A percentile compares a stretch with the other conserved stretches of the same genome.
These are phyloP conservation scores for Podaxis sp. DNA, from an alignment of 768 basidiomycete species.

Conservation along the genomic window DNA sequence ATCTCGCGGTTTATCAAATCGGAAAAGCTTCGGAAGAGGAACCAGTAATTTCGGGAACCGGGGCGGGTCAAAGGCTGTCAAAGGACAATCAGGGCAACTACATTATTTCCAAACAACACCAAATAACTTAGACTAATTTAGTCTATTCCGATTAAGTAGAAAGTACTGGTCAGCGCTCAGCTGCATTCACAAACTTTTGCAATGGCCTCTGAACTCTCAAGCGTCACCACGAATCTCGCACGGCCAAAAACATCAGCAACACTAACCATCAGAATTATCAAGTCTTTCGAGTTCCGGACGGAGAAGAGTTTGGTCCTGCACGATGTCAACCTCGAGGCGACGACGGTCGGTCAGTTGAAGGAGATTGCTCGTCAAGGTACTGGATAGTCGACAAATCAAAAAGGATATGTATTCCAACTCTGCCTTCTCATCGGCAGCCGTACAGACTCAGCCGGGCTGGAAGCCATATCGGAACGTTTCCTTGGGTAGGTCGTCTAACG, in stretches of 20 bases:
- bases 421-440: constrained; percentile 41
- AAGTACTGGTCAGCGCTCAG: neutral
- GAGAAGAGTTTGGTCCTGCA: constrained; percentile 85
- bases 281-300: constrained; percentile 91
- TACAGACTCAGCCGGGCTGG: constrained; percentile 78
- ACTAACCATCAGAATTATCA: constrained; percentile 89
- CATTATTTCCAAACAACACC: neutral
- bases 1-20: neutral
- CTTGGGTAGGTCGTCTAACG: constrained; percentile 52
- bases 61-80: neutral
- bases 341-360: constrained; percentile 82
- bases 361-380: constrained; percentile 67
- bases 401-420: constrained; percentile 12
- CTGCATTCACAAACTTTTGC: neutral
- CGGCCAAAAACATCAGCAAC: constrained; percentile 76
- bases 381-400: constrained; percentile 11
- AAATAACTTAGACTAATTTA: neutral
- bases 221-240: constrained; percentile 60
- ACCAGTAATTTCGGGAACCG: neutral
- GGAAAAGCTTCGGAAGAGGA: constrained; percentile 6
- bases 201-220: constrained; percentile 22
- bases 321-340: constrained; percentile 72
- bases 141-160: neutral
- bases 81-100: no score
- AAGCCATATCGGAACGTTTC: constrained; percentile 79